A percentile compares a stretch with the other conserved stretches of the same genome.
Conservation (phyloP, 1,139 yeast genomes). For the Debaryomyces sp. region DNA sequence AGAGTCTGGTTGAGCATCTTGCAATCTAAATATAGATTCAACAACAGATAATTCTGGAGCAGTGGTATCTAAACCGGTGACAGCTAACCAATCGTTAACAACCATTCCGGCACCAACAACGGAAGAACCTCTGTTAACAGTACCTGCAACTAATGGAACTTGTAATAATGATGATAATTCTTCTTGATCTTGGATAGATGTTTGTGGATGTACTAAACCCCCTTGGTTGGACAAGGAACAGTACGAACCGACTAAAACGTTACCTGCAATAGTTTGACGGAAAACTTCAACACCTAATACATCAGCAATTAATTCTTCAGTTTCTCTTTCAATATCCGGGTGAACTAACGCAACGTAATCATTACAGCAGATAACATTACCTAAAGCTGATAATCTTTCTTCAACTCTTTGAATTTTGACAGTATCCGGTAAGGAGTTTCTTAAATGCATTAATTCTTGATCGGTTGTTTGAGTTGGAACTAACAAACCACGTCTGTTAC, state of each 20-base stretch:
- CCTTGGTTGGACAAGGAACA: constrained; percentile 96
- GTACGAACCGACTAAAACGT: constrained; percentile 95
- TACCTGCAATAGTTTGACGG: constrained; percentile 98
- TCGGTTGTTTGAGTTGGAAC: constrained; percentile 99
- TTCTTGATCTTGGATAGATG: constrained; percentile 96
- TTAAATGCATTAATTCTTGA: constrained; percentile 95
- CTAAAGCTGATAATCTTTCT: constrained; percentile 94
- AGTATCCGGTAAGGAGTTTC: constrained; percentile 96
- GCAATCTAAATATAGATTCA: constrained; percentile 92
- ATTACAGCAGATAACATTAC: constrained; percentile 97
- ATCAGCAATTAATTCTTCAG: constrained; percentile 98
- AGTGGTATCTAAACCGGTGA: constrained; percentile 95
- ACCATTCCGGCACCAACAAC: constrained; percentile 99
- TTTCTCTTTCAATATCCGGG: constrained; percentile 98
- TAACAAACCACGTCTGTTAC: constrained; percentile 94
- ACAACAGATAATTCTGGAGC: constrained; percentile 98
- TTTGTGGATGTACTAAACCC: constrained; percentile 97
- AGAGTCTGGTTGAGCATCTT: constrained; percentile 85
- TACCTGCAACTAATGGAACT: constrained; percentile 98
- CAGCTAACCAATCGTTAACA: constrained; percentile 98
- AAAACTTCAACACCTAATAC: constrained; percentile 99
- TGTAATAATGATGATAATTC: constrained; percentile 93
- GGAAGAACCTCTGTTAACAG: constrained; percentile 95
- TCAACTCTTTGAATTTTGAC: constrained; percentile 98
- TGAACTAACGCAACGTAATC: constrained; percentile 98